Evolutionary conservation across 768 basidiomycete genomes (phyloP).

Genomic region (Daedaleopsis nitida): DNA sequence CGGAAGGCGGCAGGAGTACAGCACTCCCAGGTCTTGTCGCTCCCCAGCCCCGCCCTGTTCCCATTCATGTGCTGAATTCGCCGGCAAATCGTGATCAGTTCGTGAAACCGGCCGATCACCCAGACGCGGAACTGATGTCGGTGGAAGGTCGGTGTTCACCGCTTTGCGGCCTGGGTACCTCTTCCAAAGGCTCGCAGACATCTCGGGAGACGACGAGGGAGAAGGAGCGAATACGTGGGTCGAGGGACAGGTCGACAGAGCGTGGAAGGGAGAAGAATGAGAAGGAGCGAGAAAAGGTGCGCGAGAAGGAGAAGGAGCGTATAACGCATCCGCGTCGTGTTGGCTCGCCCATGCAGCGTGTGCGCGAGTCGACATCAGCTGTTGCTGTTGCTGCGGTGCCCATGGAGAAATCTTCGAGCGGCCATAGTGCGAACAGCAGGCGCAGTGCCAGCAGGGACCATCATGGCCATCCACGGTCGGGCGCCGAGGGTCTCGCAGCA

Average conservation of each 20-base stretch:
- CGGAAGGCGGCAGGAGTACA: slow-evolving; percentile 10
- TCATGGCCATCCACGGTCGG: slow-evolving; percentile 17
- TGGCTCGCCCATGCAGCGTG: slow-evolving; percentile 27
- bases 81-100: slow-evolving; percentile 18
- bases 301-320: slow-evolving; percentile 25
- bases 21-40: slow-evolving; percentile 15
- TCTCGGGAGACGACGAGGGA: slow-evolving; percentile 29
- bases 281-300: slow-evolving; percentile 13
- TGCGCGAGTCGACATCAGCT: slow-evolving; percentile 24
- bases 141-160: slow-evolving; percentile 37
- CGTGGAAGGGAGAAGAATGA: slow-evolving; percentile 22
- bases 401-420: slow-evolving; percentile 32
- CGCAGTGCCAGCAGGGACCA: slow-evolving; percentile 24
- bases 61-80: slow-evolving; percentile 23
- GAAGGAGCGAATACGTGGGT: slow-evolving; percentile 17
- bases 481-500: slow-evolving; percentile 7
- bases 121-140: slow-evolving; percentile 25
- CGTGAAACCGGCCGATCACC: slow-evolving; percentile 11
- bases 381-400: slow-evolving; percentile 18
- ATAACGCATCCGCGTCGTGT: slow-evolving; percentile 28
- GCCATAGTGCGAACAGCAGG: slow-evolving; percentile 22
- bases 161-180: slow-evolving; percentile 30
- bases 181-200: slow-evolving; percentile 21
- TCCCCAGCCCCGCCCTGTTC: slow-evolving; percentile 17
- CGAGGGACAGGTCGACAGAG: slow-evolving; percentile 25